Percentiles rank a stretch among this genome's conserved stretches.
phyloP scores from a whole-genome alignment of 345 rosid species.

The Citrus inodora region DNA sequence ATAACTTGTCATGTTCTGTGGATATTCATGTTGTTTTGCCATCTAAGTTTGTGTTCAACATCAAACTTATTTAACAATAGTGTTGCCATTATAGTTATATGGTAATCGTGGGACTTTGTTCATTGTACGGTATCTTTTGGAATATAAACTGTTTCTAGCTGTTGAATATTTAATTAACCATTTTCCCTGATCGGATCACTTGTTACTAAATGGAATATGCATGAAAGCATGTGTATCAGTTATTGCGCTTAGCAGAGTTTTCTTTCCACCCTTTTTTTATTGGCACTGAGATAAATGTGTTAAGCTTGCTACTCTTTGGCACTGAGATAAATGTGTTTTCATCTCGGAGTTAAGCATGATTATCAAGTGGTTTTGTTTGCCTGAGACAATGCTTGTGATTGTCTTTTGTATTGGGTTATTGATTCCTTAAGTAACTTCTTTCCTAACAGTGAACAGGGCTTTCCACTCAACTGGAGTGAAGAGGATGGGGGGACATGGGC shows the following conservation, averaged over 20 bases:
- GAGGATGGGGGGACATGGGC: conserved; percentile 68
- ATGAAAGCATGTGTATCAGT: neutral
- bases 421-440: neutral
- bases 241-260: neutral
- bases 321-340: neutral
- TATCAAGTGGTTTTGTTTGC: neutral
- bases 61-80: neutral
- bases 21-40: neutral
- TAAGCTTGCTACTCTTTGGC: neutral
- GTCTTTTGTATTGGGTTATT: neutral
- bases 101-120: neutral
- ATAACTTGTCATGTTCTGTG: neutral
- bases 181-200: too few relatives aligned
- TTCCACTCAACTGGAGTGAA: conserved; percentile 74
- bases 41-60: neutral
- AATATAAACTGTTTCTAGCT: neutral
- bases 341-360: too few relatives aligned
- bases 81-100: neutral
- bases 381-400: neutral
- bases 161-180: neutral
- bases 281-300: neutral
- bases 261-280: neutral
- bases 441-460: conserved; percentile 32
- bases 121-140: neutral
- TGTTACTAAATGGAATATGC: neutral